Evolutionary conservation across 73 alveolate species (phyloP).

Genomic region (Uronychia setigera): DNA sequence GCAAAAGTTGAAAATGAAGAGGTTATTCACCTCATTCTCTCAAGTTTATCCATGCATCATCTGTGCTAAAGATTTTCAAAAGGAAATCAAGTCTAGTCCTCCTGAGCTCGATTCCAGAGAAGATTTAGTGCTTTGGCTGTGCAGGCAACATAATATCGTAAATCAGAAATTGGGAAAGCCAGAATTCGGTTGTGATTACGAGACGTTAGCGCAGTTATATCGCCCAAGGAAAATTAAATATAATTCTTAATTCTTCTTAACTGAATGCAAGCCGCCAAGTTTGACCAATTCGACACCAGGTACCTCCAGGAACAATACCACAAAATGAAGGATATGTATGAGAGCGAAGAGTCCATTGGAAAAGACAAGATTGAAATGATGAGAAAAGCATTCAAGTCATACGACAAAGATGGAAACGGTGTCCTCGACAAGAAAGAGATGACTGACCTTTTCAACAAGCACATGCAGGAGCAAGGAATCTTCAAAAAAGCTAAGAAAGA

Average conservation of each 20-base stretch:
- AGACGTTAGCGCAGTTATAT: not conserved
- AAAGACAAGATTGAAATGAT: constrained; percentile 32
- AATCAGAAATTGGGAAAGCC: constrained; percentile 63
- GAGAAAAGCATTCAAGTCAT: constrained; percentile 62
- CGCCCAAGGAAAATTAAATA: not conserved
- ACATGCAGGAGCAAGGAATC: constrained; percentile 63
- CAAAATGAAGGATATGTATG: constrained; percentile 42
- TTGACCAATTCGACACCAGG: constrained; percentile 22
- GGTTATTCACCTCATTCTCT: constrained; percentile 50
- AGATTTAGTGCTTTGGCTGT: constrained; percentile 65
- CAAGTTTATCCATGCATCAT: constrained; percentile 59
- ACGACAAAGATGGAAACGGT: constrained; percentile 78
- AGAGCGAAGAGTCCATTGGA: constrained; percentile 17
- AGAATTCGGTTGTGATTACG: constrained; percentile 34
- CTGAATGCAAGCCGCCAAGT: constrained; percentile 19
- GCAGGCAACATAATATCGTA: constrained; percentile 68
- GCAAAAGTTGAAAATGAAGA: constrained; percentile 20
- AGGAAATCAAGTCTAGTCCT: constrained; percentile 51
- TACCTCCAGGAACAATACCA: constrained; percentile 31
- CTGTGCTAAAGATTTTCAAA: constrained; percentile 58
- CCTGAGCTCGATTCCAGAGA: constrained; percentile 64
- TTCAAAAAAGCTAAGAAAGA: constrained; percentile 51
- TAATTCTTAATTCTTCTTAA: not conserved
- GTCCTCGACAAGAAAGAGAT: constrained; percentile 68
- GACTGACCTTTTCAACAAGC: constrained; percentile 47